Evolutionary conservation across 1,139 yeast genomes (phyloP).

Genomic region (Magnusiomyces paraingens): DNA sequence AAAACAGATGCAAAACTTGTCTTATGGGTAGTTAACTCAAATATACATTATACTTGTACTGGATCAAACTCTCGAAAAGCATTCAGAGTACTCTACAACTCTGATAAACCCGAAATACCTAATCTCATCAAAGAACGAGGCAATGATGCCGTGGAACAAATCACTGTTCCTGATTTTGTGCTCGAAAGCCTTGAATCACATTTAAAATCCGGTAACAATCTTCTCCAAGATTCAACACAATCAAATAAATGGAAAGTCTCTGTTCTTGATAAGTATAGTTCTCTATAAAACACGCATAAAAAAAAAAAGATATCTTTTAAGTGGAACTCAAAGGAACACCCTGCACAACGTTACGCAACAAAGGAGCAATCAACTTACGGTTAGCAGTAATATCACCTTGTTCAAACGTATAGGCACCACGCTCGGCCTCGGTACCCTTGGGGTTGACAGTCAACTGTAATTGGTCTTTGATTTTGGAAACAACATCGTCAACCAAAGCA

Average conservation of each 20-base stretch:
- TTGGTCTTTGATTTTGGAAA: slow-evolving; percentile 31
- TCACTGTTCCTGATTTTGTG: neutral
- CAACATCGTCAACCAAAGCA: slow-evolving; percentile 29
- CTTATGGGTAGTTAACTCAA: slow-evolving; percentile 56
- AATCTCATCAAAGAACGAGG: slow-evolving; percentile 17
- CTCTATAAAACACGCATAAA: neutral
- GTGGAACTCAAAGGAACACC: slow-evolving; percentile 17
- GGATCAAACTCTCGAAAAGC: slow-evolving; percentile 27
- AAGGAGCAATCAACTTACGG: slow-evolving; percentile 82
- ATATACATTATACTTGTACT: slow-evolving; percentile 33
- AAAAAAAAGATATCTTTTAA: neutral
- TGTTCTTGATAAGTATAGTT: slow-evolving; percentile 5
- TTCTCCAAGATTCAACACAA: neutral
- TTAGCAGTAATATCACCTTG: slow-evolving; percentile 59
- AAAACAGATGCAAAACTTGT: neutral
- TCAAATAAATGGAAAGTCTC: slow-evolving; percentile 12
- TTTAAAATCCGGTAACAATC: neutral
- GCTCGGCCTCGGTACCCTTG: slow-evolving; percentile 7
- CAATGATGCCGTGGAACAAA: neutral
- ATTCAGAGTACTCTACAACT: slow-evolving; percentile 41
- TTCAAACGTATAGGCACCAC: slow-evolving; percentile 32
- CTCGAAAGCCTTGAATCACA: neutral
- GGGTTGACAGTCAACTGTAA: slow-evolving; percentile 30
- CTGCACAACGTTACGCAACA: slow-evolving; percentile 25
- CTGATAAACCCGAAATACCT: slow-evolving; percentile 22